These are phyloP conservation scores for Colletotrichum gloeosporioides DNA, from an alignment of 2,329 filamentous ascomycete species.

Conservation along the genomic window DNA sequence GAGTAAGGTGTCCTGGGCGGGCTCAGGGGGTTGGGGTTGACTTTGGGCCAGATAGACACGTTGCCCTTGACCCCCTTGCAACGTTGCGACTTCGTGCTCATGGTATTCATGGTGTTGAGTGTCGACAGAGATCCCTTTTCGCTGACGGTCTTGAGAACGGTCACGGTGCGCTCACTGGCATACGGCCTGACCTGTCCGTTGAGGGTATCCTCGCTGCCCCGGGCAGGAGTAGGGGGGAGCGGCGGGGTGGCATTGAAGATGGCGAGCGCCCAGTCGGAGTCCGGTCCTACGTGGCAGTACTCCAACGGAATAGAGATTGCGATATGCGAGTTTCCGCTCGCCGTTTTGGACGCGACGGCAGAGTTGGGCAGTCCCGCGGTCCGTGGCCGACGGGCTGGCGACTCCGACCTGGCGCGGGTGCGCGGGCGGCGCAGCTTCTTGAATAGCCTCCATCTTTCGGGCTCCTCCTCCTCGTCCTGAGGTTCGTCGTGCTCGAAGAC, in stretches of 20 bases:
- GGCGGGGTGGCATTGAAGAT: conserved; percentile 26
- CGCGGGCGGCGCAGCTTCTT: conserved; percentile 32
- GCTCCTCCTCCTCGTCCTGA: conserved; percentile 28
- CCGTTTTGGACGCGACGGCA: conserved; percentile 59
- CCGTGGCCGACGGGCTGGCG: conserved; percentile 9
- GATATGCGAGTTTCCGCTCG: conserved; percentile 60
- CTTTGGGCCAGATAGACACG: conserved; percentile 20
- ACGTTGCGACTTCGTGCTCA: neutral
- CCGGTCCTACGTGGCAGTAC: conserved; percentile 46
- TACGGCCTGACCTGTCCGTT: conserved; percentile 17
- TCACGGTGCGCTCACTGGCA: conserved; percentile 26
- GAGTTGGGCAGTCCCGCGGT: conserved; percentile 53
- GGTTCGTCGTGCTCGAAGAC: conserved; percentile 30
- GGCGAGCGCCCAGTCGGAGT: conserved; percentile 21
- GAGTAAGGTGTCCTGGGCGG: conserved; percentile 19
- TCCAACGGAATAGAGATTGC: conserved; percentile 65
- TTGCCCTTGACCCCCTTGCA: conserved; percentile 5
- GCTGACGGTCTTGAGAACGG: conserved; percentile 38
- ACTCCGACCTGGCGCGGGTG: conserved; percentile 29
- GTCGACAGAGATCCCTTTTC: conserved; percentile 37
- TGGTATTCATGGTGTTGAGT: neutral
- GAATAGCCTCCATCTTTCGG: conserved; percentile 47
- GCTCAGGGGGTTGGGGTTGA: conserved; percentile 10
- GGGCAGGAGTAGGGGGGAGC: conserved; percentile 21
- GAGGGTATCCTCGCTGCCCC: neutral